Base-by-base conservation (phyloP, 352 stramenopile genomes). In the Globisporangium mamillatum region DNA sequence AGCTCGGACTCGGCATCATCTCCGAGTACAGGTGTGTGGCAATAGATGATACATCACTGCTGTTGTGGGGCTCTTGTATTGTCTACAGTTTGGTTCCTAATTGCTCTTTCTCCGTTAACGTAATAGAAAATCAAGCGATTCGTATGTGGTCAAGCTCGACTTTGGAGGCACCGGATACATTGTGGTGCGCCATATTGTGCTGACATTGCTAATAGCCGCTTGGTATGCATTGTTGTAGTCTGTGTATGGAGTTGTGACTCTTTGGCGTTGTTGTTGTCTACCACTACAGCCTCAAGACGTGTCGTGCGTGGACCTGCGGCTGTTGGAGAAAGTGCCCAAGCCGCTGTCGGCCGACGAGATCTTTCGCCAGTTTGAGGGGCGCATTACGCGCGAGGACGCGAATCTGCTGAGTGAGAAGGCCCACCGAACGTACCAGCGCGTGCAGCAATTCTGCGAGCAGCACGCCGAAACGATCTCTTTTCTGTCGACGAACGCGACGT, bases 401-500 rank as follows among this genome's bases (percentile, higher is more conserved):
- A 32, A 73, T 4, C 56, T 81, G 67, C 66, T 94, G 24, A 82
- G 79, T 38, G 66, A 60, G 24, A 86, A 86, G 36, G 82, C 81
- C 0, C 74, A 87, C 44, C 71, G 81, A 25, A 78, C 82, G 46
- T 92, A 93, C 60, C 64, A 48, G 0, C 76, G 73, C 27, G 68
- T 93, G n/a, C 77, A 90, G 60, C 64, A 62, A 20, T 84, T 92
- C 50, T 94, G 85, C 36, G 87, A 93, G 53, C 71, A 89, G 55
- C 79, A 94, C 64, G 81, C 82, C 1, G 76, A 90, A 48, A 75
- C 81, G 18, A 89, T 94, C 20, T 92, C 85, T 48, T 90, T 91
- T 29, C 75, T 93, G 10, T 92, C 85, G 3, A 92, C 82, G 1
- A 93, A 92, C 48, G 77, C 79, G 1, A 71, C 71, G 20, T 93